phyloP scores from a whole-genome alignment of 2,329 filamentous ascomycete genomes.

The Echinosphaeria canescens region DNA sequence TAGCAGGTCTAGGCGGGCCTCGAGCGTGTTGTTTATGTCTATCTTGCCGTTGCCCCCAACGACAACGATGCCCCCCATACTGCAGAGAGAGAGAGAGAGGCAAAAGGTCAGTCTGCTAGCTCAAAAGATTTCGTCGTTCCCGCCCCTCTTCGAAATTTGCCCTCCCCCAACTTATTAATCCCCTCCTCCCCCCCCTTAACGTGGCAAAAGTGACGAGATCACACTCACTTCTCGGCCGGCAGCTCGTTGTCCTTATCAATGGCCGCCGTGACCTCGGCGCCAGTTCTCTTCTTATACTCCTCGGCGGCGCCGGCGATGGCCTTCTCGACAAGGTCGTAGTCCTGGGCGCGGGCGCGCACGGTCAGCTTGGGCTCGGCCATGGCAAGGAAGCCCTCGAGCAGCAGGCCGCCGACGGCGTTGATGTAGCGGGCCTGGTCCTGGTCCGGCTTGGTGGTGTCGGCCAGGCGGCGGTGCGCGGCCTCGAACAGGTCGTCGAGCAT shows the following conservation, averaged over 20 bases:
- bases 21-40: conserved; percentile 96
- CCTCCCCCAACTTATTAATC: conserved; percentile 1
- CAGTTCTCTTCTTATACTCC: conserved; percentile 66
- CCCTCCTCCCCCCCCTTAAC: background rate
- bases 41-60: conserved; percentile 79
- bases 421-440: conserved; percentile 61
- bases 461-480: conserved; percentile 50
- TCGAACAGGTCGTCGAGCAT: conserved; percentile 83
- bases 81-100: too few species aligned
- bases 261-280: conserved; percentile 44
- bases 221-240: conserved; percentile 62
- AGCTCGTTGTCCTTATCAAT: conserved; percentile 64
- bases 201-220: background rate
- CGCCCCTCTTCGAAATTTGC: too few species aligned
- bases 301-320: conserved; percentile 55
- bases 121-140: too few species aligned
- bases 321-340: conserved; percentile 54
- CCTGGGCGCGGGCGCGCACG: conserved; percentile 59
- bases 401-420: conserved; percentile 51
- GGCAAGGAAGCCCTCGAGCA: conserved; percentile 81
- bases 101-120: too few species aligned
- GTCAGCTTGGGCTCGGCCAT: conserved; percentile 60
- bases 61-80: conserved; percentile 65
- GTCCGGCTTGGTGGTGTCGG: conserved; percentile 33
- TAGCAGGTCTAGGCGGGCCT: conserved; percentile 70